Conservation (phyloP, 495 filamentous ascomycete species). For the Neurospora sublineolata region DNA sequence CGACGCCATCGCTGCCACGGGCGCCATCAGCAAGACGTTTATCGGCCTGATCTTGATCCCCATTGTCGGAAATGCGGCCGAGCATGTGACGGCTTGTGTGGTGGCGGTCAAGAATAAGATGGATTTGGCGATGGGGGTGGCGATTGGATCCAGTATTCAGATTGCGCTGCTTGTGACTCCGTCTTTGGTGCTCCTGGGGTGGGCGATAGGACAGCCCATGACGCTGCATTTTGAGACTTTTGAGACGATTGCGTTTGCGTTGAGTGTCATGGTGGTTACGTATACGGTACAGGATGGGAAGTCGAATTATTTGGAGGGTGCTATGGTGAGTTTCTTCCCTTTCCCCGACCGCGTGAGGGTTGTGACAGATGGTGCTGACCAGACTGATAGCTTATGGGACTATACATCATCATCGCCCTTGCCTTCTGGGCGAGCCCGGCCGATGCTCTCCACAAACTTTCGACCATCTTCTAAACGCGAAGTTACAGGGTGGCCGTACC, state of each 20-base stretch:
- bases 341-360: too few relatives aligned
- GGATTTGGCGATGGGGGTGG: constrained; percentile 91
- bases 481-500: background rate
- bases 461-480: background rate
- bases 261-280: constrained; percentile 81
- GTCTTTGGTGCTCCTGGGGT: constrained; percentile 80
- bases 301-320: constrained; percentile 89
- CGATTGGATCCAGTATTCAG: constrained; percentile 86
- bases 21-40: constrained; percentile 87
- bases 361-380: too few relatives aligned
- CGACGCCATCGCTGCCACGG: constrained; percentile 70
- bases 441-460: constrained; percentile 28
- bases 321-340: constrained; percentile 53
- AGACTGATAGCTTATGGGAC: constrained; percentile 37
- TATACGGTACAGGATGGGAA: constrained; percentile 90
- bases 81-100: constrained; percentile 90
- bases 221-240: constrained; percentile 80
- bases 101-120: constrained; percentile 94
- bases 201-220: constrained; percentile 71
- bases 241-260: constrained; percentile 87
- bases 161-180: constrained; percentile 91
- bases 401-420: constrained; percentile 74
- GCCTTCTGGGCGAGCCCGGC: constrained; percentile 87
- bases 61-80: constrained; percentile 94
- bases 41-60: constrained; percentile 92